Base-by-base conservation (phyloP, 257 asterid genomes). In the Petunia secreta region DNA sequence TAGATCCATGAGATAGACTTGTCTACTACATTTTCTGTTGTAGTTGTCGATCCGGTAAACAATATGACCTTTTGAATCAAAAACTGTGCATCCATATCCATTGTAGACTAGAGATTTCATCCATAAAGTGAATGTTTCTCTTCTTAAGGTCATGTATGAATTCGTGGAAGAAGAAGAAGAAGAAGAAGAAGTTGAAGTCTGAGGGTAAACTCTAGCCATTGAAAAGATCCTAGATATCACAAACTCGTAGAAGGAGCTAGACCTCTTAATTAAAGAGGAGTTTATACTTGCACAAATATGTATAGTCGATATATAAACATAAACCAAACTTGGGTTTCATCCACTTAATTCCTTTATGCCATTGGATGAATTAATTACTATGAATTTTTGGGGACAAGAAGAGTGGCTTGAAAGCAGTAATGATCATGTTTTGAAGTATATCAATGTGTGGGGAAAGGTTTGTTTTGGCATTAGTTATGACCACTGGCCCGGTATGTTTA, bases 181-280 rank as follows among this genome's bases (percentile, higher is more conserved):
- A 58, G 77, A 44, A 50, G 84, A 79, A 16, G 34, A 84, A 3
- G 38, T 44, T 14, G 67, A 41, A 13, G 75, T 15, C 69, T 87
- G 86, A 1, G 97, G 97, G 67, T 87, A 85, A 81, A 92, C 83
- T 86, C 87, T 94, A 46, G 97, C 89, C 98, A 94, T 94, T 69
- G 76, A n/a, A n/a, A n/a, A n/a, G n/a, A n/a, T n/a, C n/a, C n/a
- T n/a, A n/a, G n/a, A n/a, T n/a, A n/a, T 46, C 15, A 66, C 4
- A 43, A 16, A 16, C 16, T 68, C 13, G 5, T 54, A 16, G 55
- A 41, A 41, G n/a, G 57, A 41, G 76, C 8, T 9, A 25, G 59
- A 69, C 16, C 5, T 44, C 16, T 13, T 41, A 40, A 9, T 16
- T 69, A 46, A 46, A 69, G 25, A 25, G 25, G 25, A 25, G 25